These are phyloP conservation scores for Bipolaris gigantea DNA, from an alignment of 2,329 filamentous ascomycete genomes.

Conservation along the genomic window DNA sequence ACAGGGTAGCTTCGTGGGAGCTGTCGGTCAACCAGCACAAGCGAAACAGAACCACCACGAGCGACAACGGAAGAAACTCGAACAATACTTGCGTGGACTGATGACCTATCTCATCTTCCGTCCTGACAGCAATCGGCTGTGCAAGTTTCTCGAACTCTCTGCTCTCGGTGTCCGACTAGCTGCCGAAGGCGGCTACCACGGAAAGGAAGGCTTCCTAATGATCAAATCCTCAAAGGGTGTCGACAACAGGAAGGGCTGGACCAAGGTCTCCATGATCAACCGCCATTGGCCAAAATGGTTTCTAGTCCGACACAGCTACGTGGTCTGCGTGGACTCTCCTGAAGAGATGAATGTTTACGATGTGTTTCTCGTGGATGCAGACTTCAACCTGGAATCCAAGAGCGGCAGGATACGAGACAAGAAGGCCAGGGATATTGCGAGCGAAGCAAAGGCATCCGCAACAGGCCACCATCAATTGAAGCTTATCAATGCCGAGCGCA, in stretches of 20 bases:
- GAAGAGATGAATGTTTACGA: conserved; percentile 99
- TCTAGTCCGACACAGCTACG: conserved; percentile 93
- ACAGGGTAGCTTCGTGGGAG: conserved; percentile 47
- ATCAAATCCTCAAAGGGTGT: conserved; percentile 90
- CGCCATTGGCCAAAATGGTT: conserved; percentile 96
- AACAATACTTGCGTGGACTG: conserved; percentile 89
- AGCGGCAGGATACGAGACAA: conserved; percentile 53
- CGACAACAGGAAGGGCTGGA: conserved; percentile 80
- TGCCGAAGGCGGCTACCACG: conserved; percentile 94
- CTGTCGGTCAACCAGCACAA: conserved; percentile 39
- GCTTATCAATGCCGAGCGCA: conserved; percentile 88
- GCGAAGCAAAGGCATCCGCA: conserved; percentile 64
- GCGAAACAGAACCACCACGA: conserved; percentile 69
- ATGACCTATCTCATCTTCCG: conserved; percentile 97
- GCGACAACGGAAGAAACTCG: conserved; percentile 78
- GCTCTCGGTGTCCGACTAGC: conserved; percentile 91
- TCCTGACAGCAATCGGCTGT: conserved; percentile 90
- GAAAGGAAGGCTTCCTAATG: conserved; percentile 91
- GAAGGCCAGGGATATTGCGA: conserved; percentile 64
- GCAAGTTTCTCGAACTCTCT: conserved; percentile 93
- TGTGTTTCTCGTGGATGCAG: conserved; percentile 92
- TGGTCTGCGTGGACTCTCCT: conserved; percentile 96
- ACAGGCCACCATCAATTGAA: conserved; percentile 82
- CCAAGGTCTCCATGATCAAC: conserved; percentile 74
- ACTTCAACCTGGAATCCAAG: conserved; percentile 81